These are phyloP conservation scores for Komagataella ulmi DNA, from an alignment of 805 yeast species.

Conservation along the genomic window DNA sequence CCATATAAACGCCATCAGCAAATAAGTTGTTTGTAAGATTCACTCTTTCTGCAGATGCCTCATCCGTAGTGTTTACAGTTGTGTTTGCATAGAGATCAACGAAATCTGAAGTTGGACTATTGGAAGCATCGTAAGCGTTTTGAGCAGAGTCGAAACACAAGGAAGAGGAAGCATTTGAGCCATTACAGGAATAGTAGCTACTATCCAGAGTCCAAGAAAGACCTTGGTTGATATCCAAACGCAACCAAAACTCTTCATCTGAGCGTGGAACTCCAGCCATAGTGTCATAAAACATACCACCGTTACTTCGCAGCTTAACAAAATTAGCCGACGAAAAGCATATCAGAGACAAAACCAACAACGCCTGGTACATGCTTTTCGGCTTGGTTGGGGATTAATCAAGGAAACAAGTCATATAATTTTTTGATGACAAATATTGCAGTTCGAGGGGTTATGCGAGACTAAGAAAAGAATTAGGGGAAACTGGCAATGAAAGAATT, in stretches of 20 bases:
- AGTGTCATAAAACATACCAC: not conserved
- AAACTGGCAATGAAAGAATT: not conserved
- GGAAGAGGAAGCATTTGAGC: not conserved
- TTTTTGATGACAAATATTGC: not conserved
- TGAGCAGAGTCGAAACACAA: not conserved
- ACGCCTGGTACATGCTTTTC: not conserved
- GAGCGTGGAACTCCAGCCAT: not conserved
- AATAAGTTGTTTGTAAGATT: not conserved
- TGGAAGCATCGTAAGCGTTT: not conserved
- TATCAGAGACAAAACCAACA: not conserved
- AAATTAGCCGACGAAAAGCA: not conserved
- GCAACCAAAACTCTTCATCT: not conserved
- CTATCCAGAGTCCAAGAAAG: not conserved
- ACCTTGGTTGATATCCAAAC: not conserved
- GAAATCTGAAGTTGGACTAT: not conserved
- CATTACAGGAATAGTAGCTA: not conserved
- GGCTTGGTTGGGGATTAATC: not conserved
- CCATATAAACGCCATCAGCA: not conserved
- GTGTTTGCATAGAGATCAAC: not conserved
- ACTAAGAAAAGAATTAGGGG: not conserved
- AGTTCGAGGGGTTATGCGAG: not conserved
- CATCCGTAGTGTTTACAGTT: not conserved
- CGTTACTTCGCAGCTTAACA: not conserved
- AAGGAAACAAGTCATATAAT: not conserved
- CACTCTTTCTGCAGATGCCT: not conserved